phyloP scores from a whole-genome alignment of 345 rosid species.

The Conringia planisiliqua region DNA sequence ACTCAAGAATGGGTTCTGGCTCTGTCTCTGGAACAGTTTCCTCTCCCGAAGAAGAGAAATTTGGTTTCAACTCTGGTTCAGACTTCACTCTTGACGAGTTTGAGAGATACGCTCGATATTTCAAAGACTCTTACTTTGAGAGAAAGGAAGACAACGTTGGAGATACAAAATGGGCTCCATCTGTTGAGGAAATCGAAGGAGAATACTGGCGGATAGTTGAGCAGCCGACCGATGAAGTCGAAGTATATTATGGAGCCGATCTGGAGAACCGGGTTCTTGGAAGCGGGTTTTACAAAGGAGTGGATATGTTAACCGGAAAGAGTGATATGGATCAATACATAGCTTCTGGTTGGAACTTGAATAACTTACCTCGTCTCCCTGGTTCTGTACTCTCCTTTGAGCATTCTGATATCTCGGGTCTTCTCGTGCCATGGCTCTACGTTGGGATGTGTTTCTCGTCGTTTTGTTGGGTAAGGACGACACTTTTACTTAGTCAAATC shows the following conservation, averaged over 20 bases:
- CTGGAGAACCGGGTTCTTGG: slow-evolving; percentile 69
- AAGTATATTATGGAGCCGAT: slow-evolving; percentile 87
- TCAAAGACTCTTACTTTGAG: slow-evolving; percentile 61
- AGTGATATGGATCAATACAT: slow-evolving; percentile 46
- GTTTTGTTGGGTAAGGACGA: slow-evolving; percentile 78
- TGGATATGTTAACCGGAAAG: slow-evolving; percentile 29
- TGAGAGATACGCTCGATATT: slow-evolving; percentile 51
- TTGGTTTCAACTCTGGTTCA: slow-evolving; percentile 77
- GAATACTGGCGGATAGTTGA: slow-evolving; percentile 94
- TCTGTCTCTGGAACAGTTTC: slow-evolving; percentile 34
- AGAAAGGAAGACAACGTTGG: slow-evolving; percentile 27
- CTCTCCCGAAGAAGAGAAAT: slow-evolving; percentile 55
- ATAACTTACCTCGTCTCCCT: slow-evolving; percentile 71
- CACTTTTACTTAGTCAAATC: not conserved
- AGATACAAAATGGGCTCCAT: slow-evolving; percentile 39
- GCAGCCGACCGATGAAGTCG: slow-evolving; percentile 70
- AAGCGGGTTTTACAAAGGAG: slow-evolving; percentile 73
- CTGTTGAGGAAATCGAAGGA: slow-evolving; percentile 68
- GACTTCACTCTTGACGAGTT: slow-evolving; percentile 71
- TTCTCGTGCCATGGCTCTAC: slow-evolving; percentile 89
- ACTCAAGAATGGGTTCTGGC: slow-evolving; percentile 40
- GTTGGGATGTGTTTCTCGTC: slow-evolving; percentile 94
- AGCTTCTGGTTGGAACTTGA: slow-evolving; percentile 79
- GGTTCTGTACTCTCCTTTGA: slow-evolving; percentile 83
- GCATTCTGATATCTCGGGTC: slow-evolving; percentile 77